Conservation (phyloP, 2,329 filamentous ascomycete species). For the Beauveria asiatica region DNA sequence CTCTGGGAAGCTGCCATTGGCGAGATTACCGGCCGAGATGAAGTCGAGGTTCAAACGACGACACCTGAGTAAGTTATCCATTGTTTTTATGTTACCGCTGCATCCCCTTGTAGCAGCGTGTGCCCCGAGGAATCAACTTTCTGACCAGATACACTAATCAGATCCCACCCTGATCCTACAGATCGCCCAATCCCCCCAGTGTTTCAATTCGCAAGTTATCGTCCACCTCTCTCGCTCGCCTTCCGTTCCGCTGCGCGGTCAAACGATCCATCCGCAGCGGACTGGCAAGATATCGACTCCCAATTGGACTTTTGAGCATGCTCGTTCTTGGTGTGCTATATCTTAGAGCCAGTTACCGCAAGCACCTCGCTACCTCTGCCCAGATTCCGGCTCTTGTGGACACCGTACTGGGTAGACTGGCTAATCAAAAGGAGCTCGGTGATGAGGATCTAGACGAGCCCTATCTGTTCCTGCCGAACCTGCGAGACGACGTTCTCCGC, state of each 20-base stretch:
- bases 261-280: constrained; percentile 69
- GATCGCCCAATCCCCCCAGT: constrained; percentile 57
- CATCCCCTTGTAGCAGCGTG: constrained; percentile 4
- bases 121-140: constrained; percentile 18
- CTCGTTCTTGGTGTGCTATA: constrained; percentile 48
- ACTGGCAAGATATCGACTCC: constrained; percentile 79
- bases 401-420: constrained; percentile 74
- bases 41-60: constrained; percentile 39
- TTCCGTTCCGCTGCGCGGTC: constrained; percentile 79
- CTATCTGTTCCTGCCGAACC: constrained; percentile 78
- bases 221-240: constrained; percentile 81
- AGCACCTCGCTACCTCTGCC: constrained; percentile 55
- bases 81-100: constrained; percentile 16
- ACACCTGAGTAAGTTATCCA: constrained; percentile 43
- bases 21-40: constrained; percentile 57
- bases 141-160: constrained; percentile 74
- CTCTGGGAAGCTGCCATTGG: constrained; percentile 69
- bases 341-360: constrained; percentile 53
- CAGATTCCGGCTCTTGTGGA: constrained; percentile 78
- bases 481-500: constrained; percentile 83
- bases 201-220: constrained; percentile 58
- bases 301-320: constrained; percentile 60
- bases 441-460: constrained; percentile 59
- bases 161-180: constrained; percentile 64
- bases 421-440: constrained; percentile 75